Evolutionary conservation across 129 eudicot species (phyloP).

Genomic region (Tanacetum coccineum): DNA sequence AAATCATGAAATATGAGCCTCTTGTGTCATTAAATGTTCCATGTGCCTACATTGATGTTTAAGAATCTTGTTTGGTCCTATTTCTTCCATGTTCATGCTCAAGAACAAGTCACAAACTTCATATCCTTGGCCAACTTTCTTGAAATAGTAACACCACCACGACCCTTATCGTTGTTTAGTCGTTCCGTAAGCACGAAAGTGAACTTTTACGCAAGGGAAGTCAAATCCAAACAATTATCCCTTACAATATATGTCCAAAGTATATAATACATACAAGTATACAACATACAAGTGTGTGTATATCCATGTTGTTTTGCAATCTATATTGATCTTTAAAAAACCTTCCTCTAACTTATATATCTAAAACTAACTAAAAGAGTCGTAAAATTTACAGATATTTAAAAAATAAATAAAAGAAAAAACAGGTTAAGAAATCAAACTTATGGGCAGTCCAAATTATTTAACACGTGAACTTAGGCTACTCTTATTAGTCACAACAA

Average conservation of each 20-base stretch:
- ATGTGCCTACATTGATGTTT: constrained; percentile 50
- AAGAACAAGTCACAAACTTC: constrained; percentile 24
- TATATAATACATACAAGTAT: too few species aligned
- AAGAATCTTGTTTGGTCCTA: constrained; percentile 32
- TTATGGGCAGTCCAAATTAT: too few species aligned
- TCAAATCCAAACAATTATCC: constrained; percentile 3
- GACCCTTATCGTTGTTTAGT: constrained; percentile 11
- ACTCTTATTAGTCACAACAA: too few species aligned
- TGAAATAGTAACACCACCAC: constrained; percentile 12
- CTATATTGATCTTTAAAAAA: too few species aligned
- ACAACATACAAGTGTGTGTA: too few species aligned
- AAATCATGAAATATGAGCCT: constrained; percentile 52
- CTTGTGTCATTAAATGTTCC: constrained; percentile 52
- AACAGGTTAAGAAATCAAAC: too few species aligned
- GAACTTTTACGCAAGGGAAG: neutral
- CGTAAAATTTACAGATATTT: too few species aligned
- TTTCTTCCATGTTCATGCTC: constrained; percentile 27
- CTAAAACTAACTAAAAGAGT: too few species aligned
- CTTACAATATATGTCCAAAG: neutral
- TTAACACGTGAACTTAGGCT: too few species aligned
- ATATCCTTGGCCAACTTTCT: constrained; percentile 21
- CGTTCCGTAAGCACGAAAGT: constrained; percentile 16
- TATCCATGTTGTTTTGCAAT: too few species aligned
- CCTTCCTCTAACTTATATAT: too few species aligned
- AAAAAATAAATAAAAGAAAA: too few species aligned